Evolutionary conservation across 257 asterid species (phyloP).

Genomic region (Solanum dulcamara): DNA sequence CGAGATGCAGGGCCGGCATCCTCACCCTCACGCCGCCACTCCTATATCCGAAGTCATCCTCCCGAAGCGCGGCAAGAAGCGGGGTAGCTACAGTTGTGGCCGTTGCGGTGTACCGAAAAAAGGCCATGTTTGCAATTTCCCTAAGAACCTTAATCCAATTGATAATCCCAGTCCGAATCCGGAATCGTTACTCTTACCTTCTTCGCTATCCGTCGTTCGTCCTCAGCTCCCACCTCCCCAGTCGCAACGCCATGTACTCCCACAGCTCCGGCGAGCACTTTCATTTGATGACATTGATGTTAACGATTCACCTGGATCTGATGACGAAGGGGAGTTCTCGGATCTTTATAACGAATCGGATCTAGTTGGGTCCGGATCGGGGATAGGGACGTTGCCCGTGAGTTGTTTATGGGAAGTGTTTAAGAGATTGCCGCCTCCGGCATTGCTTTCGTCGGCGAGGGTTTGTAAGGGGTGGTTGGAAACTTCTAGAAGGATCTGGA

Average conservation of each 20-base stretch:
- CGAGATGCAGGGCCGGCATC: constrained; percentile 37
- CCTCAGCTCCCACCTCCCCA: constrained; percentile 11
- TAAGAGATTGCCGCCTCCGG: constrained; percentile 68
- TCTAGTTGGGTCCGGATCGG: constrained; percentile 17
- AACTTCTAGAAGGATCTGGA: constrained; percentile 60
- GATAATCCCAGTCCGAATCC: neutral
- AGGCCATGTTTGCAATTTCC: constrained; percentile 52
- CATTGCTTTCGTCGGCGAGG: constrained; percentile 54
- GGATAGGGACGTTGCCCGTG: constrained; percentile 27
- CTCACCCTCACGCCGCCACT: constrained; percentile 63
- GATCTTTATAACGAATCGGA: constrained; percentile 33
- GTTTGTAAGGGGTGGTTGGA: constrained; percentile 91
- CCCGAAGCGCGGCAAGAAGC: constrained; percentile 40
- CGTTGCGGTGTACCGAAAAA: constrained; percentile 85
- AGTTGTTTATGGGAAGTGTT: constrained; percentile 77
- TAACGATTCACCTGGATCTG: constrained; percentile 21
- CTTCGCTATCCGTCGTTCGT: constrained; percentile 17
- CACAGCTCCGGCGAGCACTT: constrained; percentile 52
- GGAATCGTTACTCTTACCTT: neutral
- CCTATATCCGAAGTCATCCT: constrained; percentile 44
- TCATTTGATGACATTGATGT: constrained; percentile 56
- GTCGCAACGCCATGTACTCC: constrained; percentile 1
- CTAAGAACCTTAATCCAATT: constrained; percentile 1
- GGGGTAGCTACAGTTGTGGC: constrained; percentile 88
- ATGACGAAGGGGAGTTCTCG: neutral